Base-by-base conservation (phyloP, 2,329 filamentous ascomycete species). In the Microsporum canis region DNA sequence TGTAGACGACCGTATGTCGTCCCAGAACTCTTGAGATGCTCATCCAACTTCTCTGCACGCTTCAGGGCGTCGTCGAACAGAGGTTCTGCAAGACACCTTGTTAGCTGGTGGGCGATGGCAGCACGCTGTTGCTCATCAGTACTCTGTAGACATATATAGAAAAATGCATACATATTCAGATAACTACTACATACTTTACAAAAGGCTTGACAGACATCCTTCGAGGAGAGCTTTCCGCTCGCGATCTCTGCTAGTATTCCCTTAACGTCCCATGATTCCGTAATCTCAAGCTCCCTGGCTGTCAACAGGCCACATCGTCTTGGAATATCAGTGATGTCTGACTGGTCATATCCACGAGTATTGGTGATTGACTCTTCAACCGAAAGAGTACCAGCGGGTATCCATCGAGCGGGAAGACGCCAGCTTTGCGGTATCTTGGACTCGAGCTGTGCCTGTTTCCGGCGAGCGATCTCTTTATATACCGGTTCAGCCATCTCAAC, bases 1-100 rank as follows among this genome's bases (percentile, higher is more conserved):
- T 87, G 84, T 0, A 88, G 74, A 0, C 84, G 83, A 0, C 84
- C 84, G 1, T 81, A 68, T 0, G 79, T 73, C 56, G 69, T 71
- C 0, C 73, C 74, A 29, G 72, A 73, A 43, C 64, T 69, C n/a
- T 63, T 60, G 23, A 75, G 62, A 63, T 81, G 73, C 0, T 71
- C 69, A 60, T 84, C 82, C 0, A 83, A 74, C 27, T 74, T 66
- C n/a, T 71, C 68, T 0, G 80, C 81, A 10, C 74, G 73, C n/a
- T 73, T 61, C 0, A 84, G 43, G 0, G 82, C 82, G 6, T 74
- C 66, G 1, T 76, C 72, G 65, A 82, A 80, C 53, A 82, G 76
- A 33, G 79, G 77, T 60, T 84, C 81, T 0, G 78, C 79, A 2
- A 82, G 67, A 55, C 80, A 82, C 51, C 72, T 72, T 17, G 76